phyloP scores from a whole-genome alignment of 2,329 filamentous ascomycete species.

The Calonectria pauciramosa region DNA sequence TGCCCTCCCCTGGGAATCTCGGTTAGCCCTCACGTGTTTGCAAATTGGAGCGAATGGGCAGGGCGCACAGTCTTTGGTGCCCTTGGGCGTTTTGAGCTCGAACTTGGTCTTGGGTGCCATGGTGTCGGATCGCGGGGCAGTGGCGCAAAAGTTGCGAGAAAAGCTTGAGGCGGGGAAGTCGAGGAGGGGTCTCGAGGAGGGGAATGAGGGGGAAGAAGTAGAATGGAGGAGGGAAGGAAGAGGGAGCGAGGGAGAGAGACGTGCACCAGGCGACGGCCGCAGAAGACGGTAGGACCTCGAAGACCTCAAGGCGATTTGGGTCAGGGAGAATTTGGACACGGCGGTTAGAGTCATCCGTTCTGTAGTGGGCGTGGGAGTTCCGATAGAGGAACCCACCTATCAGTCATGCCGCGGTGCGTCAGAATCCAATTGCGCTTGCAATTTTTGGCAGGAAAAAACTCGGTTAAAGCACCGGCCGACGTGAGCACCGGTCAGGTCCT shows the following conservation, averaged over 20 bases:
- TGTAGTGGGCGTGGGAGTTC: constrained; percentile 36
- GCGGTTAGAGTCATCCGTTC: constrained; percentile 43
- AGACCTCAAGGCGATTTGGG: constrained; percentile 34
- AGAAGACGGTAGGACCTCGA: constrained; percentile 28
- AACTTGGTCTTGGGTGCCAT: constrained; percentile 51
- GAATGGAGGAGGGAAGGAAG: background rate
- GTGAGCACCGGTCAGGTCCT: constrained; percentile 2
- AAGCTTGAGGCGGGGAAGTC: constrained; percentile 40
- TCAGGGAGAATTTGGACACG: constrained; percentile 41
- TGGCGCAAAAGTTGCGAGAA: constrained; percentile 41
- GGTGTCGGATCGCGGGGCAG: constrained; percentile 43
- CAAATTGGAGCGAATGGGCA: background rate
- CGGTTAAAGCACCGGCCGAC: constrained; percentile 15
- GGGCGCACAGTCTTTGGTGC: constrained; percentile 82
- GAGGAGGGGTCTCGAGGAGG: constrained; percentile 26
- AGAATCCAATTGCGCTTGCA: constrained; percentile 29
- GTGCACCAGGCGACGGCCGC: constrained; percentile 25
- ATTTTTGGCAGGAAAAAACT: constrained; percentile 19
- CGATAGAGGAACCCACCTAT: constrained; percentile 39
- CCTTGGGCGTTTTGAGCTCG: constrained; percentile 87
- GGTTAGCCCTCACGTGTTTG: constrained; percentile 30
- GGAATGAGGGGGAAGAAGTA: constrained; percentile 4
- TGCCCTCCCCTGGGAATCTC: constrained; percentile 68
- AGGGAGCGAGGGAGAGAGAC: constrained; percentile 3
- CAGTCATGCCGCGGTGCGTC: constrained; percentile 35